Evolutionary conservation across 768 basidiomycete genomes (phyloP).

Genomic region (Holtermannia corniformis): DNA sequence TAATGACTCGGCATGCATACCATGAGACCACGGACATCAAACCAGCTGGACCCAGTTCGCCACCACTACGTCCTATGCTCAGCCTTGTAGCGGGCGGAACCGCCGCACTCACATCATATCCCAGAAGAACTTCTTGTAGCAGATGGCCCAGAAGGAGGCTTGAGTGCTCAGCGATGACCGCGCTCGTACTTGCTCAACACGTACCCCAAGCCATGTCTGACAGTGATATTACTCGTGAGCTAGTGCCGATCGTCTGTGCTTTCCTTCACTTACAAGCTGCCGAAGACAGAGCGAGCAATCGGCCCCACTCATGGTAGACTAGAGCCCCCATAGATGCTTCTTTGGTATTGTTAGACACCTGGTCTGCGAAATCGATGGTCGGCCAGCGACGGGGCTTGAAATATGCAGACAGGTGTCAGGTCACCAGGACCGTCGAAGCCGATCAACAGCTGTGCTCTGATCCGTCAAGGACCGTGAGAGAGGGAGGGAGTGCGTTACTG

Average conservation of each 20-base stretch:
- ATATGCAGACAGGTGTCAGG: background rate
- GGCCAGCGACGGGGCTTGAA: background rate
- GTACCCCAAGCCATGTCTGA: conserved; percentile 8
- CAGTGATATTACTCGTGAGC: too few relatives aligned
- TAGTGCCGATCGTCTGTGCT: background rate
- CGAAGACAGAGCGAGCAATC: conserved; percentile 31
- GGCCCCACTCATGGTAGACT: conserved; percentile 24
- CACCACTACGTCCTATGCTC: conserved; percentile 44
- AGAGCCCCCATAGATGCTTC: conserved; percentile 27
- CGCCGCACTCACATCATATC: conserved; percentile 55
- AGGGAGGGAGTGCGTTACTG: background rate
- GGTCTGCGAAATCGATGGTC: background rate
- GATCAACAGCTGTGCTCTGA: background rate
- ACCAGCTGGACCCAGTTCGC: conserved; percentile 47
- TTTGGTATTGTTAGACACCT: background rate
- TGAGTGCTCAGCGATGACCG: conserved; percentile 29
- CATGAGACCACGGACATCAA: conserved; percentile 26
- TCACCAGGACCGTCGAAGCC: background rate
- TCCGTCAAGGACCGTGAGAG: background rate
- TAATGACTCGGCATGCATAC: background rate
- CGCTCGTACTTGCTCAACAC: conserved; percentile 57
- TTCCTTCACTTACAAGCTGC: conserved; percentile 21
- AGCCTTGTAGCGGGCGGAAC: background rate
- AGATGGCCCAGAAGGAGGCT: conserved; percentile 65
- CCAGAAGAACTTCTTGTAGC: conserved; percentile 93